Conservation (phyloP, 331 rosid genomes). For the Pyracantha coccinea region DNA sequence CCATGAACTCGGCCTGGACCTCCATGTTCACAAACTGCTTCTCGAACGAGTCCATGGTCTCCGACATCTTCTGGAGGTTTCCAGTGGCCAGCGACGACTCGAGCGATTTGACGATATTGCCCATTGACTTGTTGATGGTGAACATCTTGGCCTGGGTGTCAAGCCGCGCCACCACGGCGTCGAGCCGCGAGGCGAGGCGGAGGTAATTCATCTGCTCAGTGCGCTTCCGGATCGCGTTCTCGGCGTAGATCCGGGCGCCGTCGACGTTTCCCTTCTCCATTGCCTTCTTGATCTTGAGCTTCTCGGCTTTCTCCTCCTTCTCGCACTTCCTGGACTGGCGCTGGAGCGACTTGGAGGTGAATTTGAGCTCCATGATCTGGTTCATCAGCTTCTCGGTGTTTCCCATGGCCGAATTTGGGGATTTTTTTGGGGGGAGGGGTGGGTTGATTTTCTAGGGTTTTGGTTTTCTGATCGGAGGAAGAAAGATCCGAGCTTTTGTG, state of each 20-base stretch:
- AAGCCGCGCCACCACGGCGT: slow-evolving; percentile 91
- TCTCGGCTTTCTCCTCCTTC: slow-evolving; percentile 92
- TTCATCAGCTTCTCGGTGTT: slow-evolving; percentile 91
- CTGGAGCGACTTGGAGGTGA: slow-evolving; percentile 85
- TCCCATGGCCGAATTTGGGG: slow-evolving; percentile 40
- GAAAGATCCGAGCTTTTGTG: not conserved
- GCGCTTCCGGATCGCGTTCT: slow-evolving; percentile 90
- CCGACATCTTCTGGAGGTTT: slow-evolving; percentile 94
- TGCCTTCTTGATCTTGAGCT: slow-evolving; percentile 90
- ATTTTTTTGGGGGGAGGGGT: not conserved
- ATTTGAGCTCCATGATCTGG: slow-evolving; percentile 94
- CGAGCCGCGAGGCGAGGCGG: slow-evolving; percentile 79
- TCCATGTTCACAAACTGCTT: slow-evolving; percentile 97
- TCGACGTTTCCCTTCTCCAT: slow-evolving; percentile 94
- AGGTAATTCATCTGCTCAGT: slow-evolving; percentile 96
- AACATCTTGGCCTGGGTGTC: slow-evolving; percentile 96
- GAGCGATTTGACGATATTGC: slow-evolving; percentile 71
- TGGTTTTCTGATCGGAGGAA: not conserved
- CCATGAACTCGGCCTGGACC: slow-evolving; percentile 98
- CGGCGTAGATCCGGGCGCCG: slow-evolving; percentile 95
- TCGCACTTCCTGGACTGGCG: slow-evolving; percentile 87
- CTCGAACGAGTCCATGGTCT: slow-evolving; percentile 93
- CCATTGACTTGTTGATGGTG: slow-evolving; percentile 88
- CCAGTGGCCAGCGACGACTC: slow-evolving; percentile 73
- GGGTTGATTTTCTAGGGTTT: not conserved